phyloP scores from a whole-genome alignment of 2,329 filamentous ascomycete genomes.

The Boeremia lycopersici region DNA sequence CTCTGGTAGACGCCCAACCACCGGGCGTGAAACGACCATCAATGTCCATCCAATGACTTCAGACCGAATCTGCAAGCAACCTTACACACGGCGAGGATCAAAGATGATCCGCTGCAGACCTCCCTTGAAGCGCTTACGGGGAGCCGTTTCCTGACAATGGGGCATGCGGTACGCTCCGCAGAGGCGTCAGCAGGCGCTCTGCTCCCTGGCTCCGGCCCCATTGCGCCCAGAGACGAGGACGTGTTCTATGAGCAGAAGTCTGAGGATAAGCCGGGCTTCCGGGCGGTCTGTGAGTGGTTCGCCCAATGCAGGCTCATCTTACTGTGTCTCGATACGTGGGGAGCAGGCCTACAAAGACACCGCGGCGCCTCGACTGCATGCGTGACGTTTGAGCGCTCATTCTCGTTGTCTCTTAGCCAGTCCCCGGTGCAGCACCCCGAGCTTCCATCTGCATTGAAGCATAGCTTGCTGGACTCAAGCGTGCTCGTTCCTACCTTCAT shows the following conservation, averaged over 20 bases:
- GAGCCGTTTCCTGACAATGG: conserved; percentile 23
- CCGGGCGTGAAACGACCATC: conserved; percentile 23
- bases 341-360: conserved; percentile 44
- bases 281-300: conserved; percentile 37
- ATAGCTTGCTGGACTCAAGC: conserved; percentile 41
- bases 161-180: conserved; percentile 20
- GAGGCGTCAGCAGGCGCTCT: conserved; percentile 42
- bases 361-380: conserved; percentile 28
- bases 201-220: conserved; percentile 31
- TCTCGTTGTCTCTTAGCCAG: conserved; percentile 22
- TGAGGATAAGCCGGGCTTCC: conserved; percentile 25
- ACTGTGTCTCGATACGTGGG: conserved; percentile 27
- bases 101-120: conserved; percentile 26
- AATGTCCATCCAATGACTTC: conserved; percentile 30
- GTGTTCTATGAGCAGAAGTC: conserved; percentile 26
- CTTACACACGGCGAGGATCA: conserved; percentile 28
- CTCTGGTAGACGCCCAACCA: conserved; percentile 29
- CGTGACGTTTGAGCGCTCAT: conserved; percentile 29
- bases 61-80: conserved; percentile 1
- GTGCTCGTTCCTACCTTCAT: conserved; percentile 21
- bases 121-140: conserved; percentile 38
- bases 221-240: conserved; percentile 26
- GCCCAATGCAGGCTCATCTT: conserved; percentile 28
- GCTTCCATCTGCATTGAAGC: neutral
- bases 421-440: conserved; percentile 1